Evolutionary conservation across 2,329 filamentous ascomycete species (phyloP).

Genomic region (Teratosphaeria pseudoeucalypti): DNA sequence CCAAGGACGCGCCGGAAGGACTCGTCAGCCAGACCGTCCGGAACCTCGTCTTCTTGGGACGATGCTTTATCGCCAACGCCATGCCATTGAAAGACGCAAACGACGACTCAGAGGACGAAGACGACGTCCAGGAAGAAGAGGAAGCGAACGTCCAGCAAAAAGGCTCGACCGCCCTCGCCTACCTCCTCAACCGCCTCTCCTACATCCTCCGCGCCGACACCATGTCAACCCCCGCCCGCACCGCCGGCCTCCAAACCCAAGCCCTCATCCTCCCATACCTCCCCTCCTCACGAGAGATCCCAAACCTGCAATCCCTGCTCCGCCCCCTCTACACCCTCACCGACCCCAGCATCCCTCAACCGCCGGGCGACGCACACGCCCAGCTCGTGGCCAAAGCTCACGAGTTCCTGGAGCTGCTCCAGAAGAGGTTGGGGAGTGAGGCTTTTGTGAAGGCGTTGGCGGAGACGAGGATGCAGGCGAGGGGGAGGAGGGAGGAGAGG

Average conservation of each 20-base stretch:
- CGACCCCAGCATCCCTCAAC: constrained; percentile 58
- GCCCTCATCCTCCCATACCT: constrained; percentile 53
- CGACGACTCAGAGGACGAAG: constrained; percentile 32
- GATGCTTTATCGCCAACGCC: constrained; percentile 50
- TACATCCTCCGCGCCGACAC: constrained; percentile 68
- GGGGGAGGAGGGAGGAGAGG: constrained; percentile 60
- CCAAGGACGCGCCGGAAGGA: constrained; percentile 50
- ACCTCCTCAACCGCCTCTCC: constrained; percentile 69
- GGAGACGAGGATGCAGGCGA: constrained; percentile 62
- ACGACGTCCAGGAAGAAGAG: constrained; percentile 31
- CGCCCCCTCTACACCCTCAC: constrained; percentile 72
- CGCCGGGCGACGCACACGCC: constrained; percentile 49
- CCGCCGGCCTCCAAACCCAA: constrained; percentile 63
- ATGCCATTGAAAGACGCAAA: constrained; percentile 38
- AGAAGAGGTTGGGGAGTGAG: constrained; percentile 72
- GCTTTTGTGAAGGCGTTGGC: constrained; percentile 67
- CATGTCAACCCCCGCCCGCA: constrained; percentile 50
- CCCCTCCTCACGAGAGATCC: constrained; percentile 39
- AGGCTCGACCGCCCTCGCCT: constrained; percentile 42
- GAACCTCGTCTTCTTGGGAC: constrained; percentile 73
- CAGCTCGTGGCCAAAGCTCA: constrained; percentile 60
- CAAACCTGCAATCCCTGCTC: constrained; percentile 55
- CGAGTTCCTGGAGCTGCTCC: constrained; percentile 70
- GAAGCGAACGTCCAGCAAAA: constrained; percentile 10
- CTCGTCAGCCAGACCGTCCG: constrained; percentile 71